Conservation (phyloP, 2,329 filamentous ascomycete genomes). For the Aspergillus niger region DNA sequence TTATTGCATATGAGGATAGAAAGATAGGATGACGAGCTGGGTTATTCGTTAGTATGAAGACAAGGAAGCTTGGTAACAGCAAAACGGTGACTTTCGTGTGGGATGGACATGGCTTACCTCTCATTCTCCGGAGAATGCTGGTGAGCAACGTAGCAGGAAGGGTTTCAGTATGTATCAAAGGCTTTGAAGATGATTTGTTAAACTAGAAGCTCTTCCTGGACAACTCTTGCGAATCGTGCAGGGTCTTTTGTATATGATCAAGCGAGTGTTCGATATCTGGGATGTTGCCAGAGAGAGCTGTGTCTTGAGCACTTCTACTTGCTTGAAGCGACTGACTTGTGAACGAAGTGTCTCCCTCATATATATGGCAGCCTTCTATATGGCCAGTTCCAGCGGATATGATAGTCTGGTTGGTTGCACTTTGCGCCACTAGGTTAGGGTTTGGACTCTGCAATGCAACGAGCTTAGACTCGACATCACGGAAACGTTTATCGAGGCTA, state of each 20-base stretch:
- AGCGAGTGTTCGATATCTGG: slow-evolving; percentile 1
- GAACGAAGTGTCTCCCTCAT: slow-evolving; percentile 6
- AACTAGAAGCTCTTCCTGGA: slow-evolving; percentile 1
- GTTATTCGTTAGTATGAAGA: neutral
- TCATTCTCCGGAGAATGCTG: neutral
- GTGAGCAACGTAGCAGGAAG: neutral
- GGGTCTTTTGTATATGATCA: neutral
- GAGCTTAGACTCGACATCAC: slow-evolving; percentile 2
- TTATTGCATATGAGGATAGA: slow-evolving; percentile 6
- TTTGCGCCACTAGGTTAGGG: neutral
- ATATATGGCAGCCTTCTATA: neutral
- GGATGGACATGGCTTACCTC: neutral
- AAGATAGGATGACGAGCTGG: slow-evolving; percentile 7
- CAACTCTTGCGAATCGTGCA: neutral
- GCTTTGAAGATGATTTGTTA: neutral
- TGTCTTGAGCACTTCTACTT: neutral
- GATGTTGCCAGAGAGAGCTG: neutral
- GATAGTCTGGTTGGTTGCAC: neutral
- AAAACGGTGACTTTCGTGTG: neutral
- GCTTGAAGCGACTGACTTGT: slow-evolving; percentile 4
- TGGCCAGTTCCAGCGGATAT: neutral
- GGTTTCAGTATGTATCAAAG: neutral
- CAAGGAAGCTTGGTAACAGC: neutral
- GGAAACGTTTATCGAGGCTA: neutral
- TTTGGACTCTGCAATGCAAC: neutral